Base-by-base conservation (phyloP, 805 yeast species). In the Wickerhamiella siamensis region DNA sequence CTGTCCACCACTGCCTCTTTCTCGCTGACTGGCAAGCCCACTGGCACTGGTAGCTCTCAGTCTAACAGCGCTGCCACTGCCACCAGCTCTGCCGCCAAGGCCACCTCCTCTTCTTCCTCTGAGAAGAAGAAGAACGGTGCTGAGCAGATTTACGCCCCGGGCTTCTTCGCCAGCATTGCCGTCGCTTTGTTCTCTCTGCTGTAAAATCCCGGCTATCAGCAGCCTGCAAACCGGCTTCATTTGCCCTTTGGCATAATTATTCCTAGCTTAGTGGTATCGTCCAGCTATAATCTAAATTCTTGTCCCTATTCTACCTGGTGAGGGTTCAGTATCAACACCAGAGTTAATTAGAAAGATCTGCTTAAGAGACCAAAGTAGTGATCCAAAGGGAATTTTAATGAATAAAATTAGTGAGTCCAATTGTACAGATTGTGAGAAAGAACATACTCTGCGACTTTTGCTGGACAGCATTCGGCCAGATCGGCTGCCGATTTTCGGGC, bases 1-100 rank as follows among this genome's bases (percentile, higher is more conserved):
- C 49, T 47, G 35, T 44, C 55, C 22, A 47, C 54, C 43, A 54
- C 61, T 18, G 44, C 48, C 38, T 53, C 57, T 33, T 43, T 43
- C 41, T 42, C 47, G 14, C 42, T 50, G 31, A 29, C 43, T 19
- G 42, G 48, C 32, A 34, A 47, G 36, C 16, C 48, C 36, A 34
- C 42, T 39, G 31, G 40, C 32, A 43, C 54, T 36, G 26, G 43
- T 15, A 22, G 42, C 33, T 33, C 32, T 29, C 41, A 47, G 31
- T 47, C 39, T 19, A 33, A 43, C 20, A 32, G 36, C 44, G 21
- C 33, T 33, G 31, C 38, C n/a, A 37, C 41, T 27, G 9, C 45
- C 16, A 40, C 42, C 34, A 9, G 47, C 26, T 10, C 39, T 14
- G 42, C 46, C 37, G 24, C 37, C 41, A 32, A 32, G 34, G 40